A percentile compares a stretch with the other conserved stretches of the same genome.
Evolutionary conservation across 805 yeast genomes (phyloP).

Genomic region (Peterozyma toletana): DNA sequence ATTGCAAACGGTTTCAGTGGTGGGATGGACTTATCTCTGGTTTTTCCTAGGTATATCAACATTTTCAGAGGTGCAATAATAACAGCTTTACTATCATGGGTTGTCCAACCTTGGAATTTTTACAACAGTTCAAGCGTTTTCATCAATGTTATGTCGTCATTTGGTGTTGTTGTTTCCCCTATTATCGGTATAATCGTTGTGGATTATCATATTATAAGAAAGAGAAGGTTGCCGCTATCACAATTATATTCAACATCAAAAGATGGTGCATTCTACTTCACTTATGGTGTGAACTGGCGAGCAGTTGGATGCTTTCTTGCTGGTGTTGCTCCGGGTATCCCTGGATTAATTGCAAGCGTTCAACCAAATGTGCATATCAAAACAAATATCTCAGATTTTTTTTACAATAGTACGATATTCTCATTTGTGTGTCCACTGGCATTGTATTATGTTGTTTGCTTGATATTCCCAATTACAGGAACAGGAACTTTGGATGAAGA

Average conservation of each 20-base stretch:
- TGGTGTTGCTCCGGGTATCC: conserved; percentile 4
- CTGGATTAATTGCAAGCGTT: conserved; percentile 5
- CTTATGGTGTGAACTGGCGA: conserved; percentile 6
- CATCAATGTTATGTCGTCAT: conserved; percentile 20
- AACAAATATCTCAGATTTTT: background rate
- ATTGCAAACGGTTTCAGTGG: conserved; percentile 34
- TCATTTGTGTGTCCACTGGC: conserved; percentile 6
- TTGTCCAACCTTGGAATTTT: conserved; percentile 33
- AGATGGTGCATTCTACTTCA: conserved; percentile 1
- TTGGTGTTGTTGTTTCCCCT: conserved; percentile 1
- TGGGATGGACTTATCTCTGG: conserved; percentile 43
- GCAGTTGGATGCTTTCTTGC: conserved; percentile 4
- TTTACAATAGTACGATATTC: conserved; percentile 4
- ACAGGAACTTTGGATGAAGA: background rate
- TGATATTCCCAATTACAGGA: conserved; percentile 2
- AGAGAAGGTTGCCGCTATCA: conserved; percentile 2
- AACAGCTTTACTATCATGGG: conserved; percentile 25
- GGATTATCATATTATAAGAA: conserved; percentile 3
- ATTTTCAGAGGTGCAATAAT: conserved; percentile 40
- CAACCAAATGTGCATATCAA: background rate
- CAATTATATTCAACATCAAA: conserved; percentile 2
- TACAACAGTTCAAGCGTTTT: conserved; percentile 27
- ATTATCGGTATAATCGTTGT: conserved; percentile 1
- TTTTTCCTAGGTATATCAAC: conserved; percentile 36
- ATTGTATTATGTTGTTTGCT: conserved; percentile 2